phyloP scores from a whole-genome alignment of 352 stramenopile species.

The Pythium biforme region DNA sequence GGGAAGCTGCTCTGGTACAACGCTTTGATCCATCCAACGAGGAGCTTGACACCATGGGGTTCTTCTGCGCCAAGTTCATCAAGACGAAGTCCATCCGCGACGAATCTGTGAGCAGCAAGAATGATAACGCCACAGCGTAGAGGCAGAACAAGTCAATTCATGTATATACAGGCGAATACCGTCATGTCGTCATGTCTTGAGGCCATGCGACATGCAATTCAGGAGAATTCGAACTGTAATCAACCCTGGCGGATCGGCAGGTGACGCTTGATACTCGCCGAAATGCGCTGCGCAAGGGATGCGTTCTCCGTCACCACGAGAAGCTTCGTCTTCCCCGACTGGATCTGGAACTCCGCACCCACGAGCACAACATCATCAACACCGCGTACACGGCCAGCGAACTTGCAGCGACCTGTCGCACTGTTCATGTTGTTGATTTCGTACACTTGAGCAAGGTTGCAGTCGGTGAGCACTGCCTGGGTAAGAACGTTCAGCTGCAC shows the following conservation, averaged over 20 bases:
- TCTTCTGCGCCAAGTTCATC: slow-evolving; percentile 93
- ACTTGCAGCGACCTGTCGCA: slow-evolving; percentile 64
- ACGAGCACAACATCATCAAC: slow-evolving; percentile 52
- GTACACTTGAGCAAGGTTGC: slow-evolving; percentile 70
- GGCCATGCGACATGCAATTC: no score
- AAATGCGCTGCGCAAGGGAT: slow-evolving; percentile 52
- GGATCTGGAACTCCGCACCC: slow-evolving; percentile 58
- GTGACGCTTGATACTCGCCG: slow-evolving; percentile 49
- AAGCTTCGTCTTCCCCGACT: slow-evolving; percentile 60
- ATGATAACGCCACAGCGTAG: background rate
- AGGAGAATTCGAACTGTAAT: slow-evolving; percentile 3
- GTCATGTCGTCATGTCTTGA: no score
- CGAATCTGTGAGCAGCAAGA: background rate
- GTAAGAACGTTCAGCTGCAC: slow-evolving; percentile 53
- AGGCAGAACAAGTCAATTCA: slow-evolving; percentile 2
- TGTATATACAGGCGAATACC: background rate
- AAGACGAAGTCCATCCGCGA: slow-evolving; percentile 70
- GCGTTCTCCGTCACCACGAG: slow-evolving; percentile 56
- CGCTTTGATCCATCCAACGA: slow-evolving; percentile 87
- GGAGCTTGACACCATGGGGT: slow-evolving; percentile 90
- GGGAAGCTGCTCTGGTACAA: slow-evolving; percentile 75
- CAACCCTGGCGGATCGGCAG: slow-evolving; percentile 36
- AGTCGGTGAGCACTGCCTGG: slow-evolving; percentile 51
- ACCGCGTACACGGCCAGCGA: slow-evolving; percentile 57
- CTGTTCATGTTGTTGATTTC: slow-evolving; percentile 74